phyloP scores from a whole-genome alignment of 2,329 filamentous ascomycete species.

The Fusarium redolens region DNA sequence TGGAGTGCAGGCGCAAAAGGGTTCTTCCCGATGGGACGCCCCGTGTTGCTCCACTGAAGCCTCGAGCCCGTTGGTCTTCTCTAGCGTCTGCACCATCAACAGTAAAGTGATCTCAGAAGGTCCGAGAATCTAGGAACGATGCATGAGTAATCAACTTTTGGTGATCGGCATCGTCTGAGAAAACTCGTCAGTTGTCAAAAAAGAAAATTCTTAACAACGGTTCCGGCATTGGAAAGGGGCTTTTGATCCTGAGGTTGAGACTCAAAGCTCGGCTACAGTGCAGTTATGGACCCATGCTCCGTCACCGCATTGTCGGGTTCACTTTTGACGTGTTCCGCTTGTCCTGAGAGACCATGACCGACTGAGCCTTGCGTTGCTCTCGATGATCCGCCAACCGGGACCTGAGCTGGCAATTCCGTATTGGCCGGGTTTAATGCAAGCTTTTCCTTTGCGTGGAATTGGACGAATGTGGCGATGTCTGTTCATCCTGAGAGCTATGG shows the following conservation, averaged over 20 bases:
- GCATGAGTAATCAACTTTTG: constrained; percentile 23
- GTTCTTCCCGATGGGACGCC: constrained; percentile 46
- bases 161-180: constrained; percentile 24
- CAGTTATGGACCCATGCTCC: constrained; percentile 11
- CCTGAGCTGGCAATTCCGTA: constrained; percentile 32
- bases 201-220: not conserved
- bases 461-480: constrained; percentile 42
- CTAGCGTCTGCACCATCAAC: constrained; percentile 27
- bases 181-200: constrained; percentile 1
- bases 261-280: not conserved
- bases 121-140: constrained; percentile 8
- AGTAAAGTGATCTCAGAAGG: constrained; percentile 18
- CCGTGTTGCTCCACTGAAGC: constrained; percentile 38
- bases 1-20: constrained; percentile 43
- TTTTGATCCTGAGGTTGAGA: constrained; percentile 7
- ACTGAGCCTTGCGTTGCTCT: constrained; percentile 18
- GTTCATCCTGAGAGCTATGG: constrained; percentile 31
- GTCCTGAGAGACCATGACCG: constrained; percentile 10
- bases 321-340: constrained; percentile 31
- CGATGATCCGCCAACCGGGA: constrained; percentile 24
- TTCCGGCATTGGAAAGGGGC: constrained; percentile 15
- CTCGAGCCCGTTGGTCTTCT: constrained; percentile 32
- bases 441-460: constrained; percentile 28
- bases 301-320: constrained; percentile 25
- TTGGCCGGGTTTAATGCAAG: constrained; percentile 18